Evolutionary conservation across 345 rosid species (phyloP).

Genomic region (Sonneratia caseolaris): DNA sequence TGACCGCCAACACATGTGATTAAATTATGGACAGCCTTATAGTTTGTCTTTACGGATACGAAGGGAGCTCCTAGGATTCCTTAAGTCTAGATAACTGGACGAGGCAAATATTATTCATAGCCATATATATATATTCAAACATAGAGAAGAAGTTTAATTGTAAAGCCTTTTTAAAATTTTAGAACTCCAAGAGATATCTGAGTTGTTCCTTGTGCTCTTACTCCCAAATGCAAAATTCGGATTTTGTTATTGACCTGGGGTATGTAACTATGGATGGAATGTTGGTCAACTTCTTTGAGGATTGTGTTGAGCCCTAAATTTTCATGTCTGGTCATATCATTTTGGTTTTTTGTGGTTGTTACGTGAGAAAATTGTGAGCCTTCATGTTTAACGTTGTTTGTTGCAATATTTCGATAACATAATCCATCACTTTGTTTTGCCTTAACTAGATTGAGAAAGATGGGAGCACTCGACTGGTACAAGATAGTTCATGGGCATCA

Average conservation of each 20-base stretch:
- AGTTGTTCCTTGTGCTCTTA: background rate
- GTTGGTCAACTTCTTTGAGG: background rate
- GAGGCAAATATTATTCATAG: background rate
- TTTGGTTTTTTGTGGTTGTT: background rate
- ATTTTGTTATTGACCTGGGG: background rate
- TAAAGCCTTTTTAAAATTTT: background rate
- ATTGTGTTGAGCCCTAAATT: background rate
- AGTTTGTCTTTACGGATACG: background rate
- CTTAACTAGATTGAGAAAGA: conserved; percentile 52
- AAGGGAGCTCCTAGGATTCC: background rate
- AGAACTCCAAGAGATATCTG: background rate
- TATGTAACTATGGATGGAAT: background rate
- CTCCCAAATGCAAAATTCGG: background rate
- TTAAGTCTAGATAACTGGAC: background rate
- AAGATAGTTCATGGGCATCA: conserved; percentile 66
- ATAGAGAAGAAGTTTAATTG: background rate
- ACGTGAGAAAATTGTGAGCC: background rate
- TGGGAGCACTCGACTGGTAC: conserved; percentile 73
- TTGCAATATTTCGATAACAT: background rate
- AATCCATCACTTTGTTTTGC: background rate
- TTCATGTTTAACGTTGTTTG: background rate
- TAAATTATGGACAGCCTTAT: background rate
- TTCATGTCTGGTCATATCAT: background rate
- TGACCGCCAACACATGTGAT: background rate
- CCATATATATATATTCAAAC: background rate